A percentile compares a stretch with the other conserved stretches of the same genome.
phyloP scores from a whole-genome alignment of 768 basidiomycete genomes.

The Amanita thiersii region DNA sequence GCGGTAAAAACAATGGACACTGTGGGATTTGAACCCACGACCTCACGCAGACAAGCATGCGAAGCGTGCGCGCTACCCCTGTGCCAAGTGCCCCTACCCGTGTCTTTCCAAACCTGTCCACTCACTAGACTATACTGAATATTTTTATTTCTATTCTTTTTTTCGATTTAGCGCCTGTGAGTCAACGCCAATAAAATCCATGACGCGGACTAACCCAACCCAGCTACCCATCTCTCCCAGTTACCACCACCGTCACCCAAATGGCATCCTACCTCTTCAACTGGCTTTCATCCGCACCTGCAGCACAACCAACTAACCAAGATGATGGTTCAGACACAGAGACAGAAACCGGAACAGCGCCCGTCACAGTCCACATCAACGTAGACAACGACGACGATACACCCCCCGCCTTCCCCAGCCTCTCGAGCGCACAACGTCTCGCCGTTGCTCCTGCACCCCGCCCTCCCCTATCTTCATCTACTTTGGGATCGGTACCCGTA shows the following conservation, averaged over 20 bases:
- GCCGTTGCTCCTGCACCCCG: too few species aligned
- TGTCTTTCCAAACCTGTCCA: too few species aligned
- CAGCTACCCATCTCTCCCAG: neutral
- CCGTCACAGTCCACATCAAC: neutral
- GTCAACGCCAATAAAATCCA: neutral
- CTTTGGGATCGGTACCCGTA: too few species aligned
- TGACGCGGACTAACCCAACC: neutral
- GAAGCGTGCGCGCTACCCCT: conserved; percentile 59
- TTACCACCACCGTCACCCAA: conserved; percentile 10
- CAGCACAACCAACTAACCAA: conserved; percentile 15
- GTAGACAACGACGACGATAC: conserved; percentile 37
- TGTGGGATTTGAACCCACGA: conserved; percentile 52
- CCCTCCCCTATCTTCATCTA: too few species aligned
- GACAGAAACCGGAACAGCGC: conserved; percentile 5
- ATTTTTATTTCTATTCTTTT: too few species aligned
- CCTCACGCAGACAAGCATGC: conserved; percentile 41
- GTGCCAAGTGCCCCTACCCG: conserved; percentile 49
- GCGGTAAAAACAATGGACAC: conserved; percentile 26
- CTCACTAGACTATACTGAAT: too few species aligned
- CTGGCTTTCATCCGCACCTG: conserved; percentile 42
- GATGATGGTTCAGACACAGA: conserved; percentile 27
- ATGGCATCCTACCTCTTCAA: conserved; percentile 57
- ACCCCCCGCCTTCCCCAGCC: conserved; percentile 69
- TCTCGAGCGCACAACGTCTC: conserved; percentile 67
- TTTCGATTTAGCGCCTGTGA: too few species aligned